Base-by-base conservation (phyloP, 352 stramenopile species). In the Achlya hypogyna region DNA sequence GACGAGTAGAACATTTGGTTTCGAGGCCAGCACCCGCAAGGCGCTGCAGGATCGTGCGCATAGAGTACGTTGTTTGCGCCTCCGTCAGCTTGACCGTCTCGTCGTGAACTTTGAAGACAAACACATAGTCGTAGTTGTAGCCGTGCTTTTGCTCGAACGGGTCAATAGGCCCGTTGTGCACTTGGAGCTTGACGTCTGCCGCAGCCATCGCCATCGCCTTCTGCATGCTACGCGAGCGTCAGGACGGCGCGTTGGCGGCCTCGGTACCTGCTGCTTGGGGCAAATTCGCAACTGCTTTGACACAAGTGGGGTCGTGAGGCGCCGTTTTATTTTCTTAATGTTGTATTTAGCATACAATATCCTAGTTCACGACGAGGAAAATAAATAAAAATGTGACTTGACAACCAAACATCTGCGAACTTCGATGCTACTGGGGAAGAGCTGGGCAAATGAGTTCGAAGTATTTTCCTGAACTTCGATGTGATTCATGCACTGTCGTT, bases 1-100 rank as follows among this genome's bases (percentile, higher is more conserved):
- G 73, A 63, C 18, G 82, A 87, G 75, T 91, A 89, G 47, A 88
- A 91, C 79, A 91, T 88, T 70, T 89, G 88, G 82, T 91, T 74
- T 91, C 82, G 20, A 91, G 86, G 62, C 82, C 82, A 31, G 79
- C 82, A 32, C 73, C 73, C 25, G 80, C 82, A 56, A 91, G 71
- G 22, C 81, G 74, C 69, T 89, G 78, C 32, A 91, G 75, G 34
- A 91, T 79, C 18, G 70, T 79, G 70, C 82, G 80, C 82, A 89
- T 89, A 53, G 76, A 86, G 60, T 74, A 75, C 38, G 88, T 78
- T 69, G 88, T 91, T 62, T 91, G 82, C 35, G 60, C 35, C 29
- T 78, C 54, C 63, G 71, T 73, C 6, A 34, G 23, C 29, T 54
- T 54, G 6, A 74, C 74, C 51, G 65, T 76, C 68, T 91, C 82